Base-by-base conservation (phyloP, 805 yeast genomes). In the Nakazawaea ernobii region DNA sequence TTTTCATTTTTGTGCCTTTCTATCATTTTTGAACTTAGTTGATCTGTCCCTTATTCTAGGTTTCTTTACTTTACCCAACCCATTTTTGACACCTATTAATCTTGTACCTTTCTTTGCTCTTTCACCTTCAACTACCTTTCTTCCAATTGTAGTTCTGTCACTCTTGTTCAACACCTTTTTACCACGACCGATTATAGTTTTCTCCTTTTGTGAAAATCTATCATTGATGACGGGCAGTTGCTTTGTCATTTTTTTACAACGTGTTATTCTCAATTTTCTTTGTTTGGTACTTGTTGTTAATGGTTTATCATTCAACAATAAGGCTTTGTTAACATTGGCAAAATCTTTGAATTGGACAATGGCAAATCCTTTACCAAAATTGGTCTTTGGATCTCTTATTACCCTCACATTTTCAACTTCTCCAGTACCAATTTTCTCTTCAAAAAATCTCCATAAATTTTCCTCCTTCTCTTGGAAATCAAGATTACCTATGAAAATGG, bases 361-460 rank as follows among this genome's bases (percentile, higher is more conserved):
- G 6, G 96, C 99, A 69, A 94, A 91, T 6, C 99, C 99, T 68
- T 94, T 94, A 53, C 99, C 99, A 50, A 92, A 73, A 58, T 94
- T 92, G 20, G 97, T 92, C 68, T 88, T 88, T 14, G 95, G 69
- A 62, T 94, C 99, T 61, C 99, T 80, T 32, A 94, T 78, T 41
- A 94, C 77, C 64, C 99, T 79, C 30, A 94, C 97, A 52, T 86
- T 84, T 62, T 90, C 96, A 46, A 94, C 85, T 27, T 78, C 82
- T 39, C 67, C 67, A 33, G 70, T 68, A 27, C 87, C 88, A 53
- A 82, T 72, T 2, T 58, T 64, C 8, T 61, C 52, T 51, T 71
- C 73, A 68, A 94, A 94, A 62, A 84, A 88, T 46, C 71, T 75
- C 95, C 96, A 94, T 32, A 94, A 70, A 32, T 80, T 74, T 63